Evolutionary conservation across 805 yeast genomes (phyloP), one percentile per base, ranked within the genome.

Genomic region (Tetrapisispora namnaoensis): DNA sequence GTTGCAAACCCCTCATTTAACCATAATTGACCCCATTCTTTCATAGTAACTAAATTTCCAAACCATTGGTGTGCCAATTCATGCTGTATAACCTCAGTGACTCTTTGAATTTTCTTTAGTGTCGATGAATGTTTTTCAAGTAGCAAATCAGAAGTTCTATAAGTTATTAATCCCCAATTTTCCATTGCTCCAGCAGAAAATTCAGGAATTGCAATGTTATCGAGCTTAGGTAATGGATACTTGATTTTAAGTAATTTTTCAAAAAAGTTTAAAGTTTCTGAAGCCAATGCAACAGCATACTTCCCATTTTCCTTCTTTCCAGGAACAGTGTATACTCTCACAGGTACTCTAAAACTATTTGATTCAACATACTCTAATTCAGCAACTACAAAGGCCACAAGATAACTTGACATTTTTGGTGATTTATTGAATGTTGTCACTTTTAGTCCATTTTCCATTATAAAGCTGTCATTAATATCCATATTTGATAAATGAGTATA

Each of bases 21-120:
- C 91, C 93, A 86, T 59, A 86, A 75, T 54, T 87, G 91, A 66
- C 84, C 87, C 95, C 95, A 86, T 82, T 87, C 86, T 61, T 85
- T 89, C 95, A 86, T 86, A 48, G 95, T 86, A 51, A 86, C 95
- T 68, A 86, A 74, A 67, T 86, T 83, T 62, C 95, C 95, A 60
- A 86, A 86, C 95, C 95, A 86, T 71, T 86, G 95, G 67, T 86
- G 95, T 44, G 95, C 93, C 70, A 86, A 75, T 70, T 86, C 95
- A 70, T 86, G 95, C 70, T 83, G 86, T 42, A 86, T 88, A 42
- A 86, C 93, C 62, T 86, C 91, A 37, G 89, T 83, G 36, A 86
- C 91, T 65, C 90, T 75, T 65, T 80, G 81, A 62, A 80, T 77
- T 54, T 83, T 76, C 49, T 71, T 71, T 52, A 79, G 70, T 52